Evolutionary conservation across 345 rosid genomes (phyloP).

Genomic region (Eucalyptus pumila): DNA sequence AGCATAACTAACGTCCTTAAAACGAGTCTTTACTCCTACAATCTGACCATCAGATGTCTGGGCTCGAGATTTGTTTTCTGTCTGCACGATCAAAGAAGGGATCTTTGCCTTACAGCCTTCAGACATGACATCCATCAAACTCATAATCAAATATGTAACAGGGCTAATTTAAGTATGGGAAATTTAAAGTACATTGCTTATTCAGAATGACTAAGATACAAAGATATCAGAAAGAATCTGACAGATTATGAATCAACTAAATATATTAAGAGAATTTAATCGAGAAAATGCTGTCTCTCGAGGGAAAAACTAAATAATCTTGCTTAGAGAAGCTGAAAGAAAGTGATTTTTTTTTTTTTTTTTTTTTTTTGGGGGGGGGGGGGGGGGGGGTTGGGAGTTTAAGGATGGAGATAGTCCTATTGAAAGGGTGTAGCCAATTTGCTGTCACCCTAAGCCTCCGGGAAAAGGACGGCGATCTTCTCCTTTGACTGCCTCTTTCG

Average conservation of each 20-base stretch:
- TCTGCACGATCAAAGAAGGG: constrained; percentile 17
- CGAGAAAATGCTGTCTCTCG: background rate
- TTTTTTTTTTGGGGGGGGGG: too few relatives aligned
- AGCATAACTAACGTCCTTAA: constrained; percentile 81
- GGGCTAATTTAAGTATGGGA: background rate
- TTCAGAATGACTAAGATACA: background rate
- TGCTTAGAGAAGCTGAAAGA: background rate
- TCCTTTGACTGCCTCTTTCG: constrained; percentile 59
- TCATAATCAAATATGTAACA: background rate
- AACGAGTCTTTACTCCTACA: constrained; percentile 45
- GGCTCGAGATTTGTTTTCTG: constrained; percentile 68
- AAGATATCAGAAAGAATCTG: background rate
- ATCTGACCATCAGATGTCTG: constrained; percentile 74
- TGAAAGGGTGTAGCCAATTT: constrained; percentile 22
- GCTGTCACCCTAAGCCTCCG: constrained; percentile 52
- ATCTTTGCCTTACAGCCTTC: background rate
- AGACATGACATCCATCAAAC: background rate
- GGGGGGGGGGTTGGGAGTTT: background rate
- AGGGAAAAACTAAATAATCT: background rate
- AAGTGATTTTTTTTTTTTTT: too few relatives aligned
- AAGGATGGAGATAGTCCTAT: background rate
- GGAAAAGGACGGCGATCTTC: constrained; percentile 47
- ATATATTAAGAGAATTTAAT: background rate
- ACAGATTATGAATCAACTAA: background rate
- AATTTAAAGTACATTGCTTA: background rate